Conservation (phyloP, 306 rosid species). For the Styphnolobium japonicum region DNA sequence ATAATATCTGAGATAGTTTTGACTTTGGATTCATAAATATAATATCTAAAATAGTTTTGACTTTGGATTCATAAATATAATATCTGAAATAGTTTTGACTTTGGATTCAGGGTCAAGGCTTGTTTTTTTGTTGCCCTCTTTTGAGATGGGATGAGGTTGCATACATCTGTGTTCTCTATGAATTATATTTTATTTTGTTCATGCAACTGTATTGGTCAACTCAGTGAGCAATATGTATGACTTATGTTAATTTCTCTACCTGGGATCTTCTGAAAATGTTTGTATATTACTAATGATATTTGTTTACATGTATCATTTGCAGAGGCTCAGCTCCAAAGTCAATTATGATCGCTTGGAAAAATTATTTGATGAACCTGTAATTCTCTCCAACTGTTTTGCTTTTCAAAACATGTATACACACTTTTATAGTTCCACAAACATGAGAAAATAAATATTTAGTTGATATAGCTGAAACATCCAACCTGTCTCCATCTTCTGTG, state of each 20-base stretch:
- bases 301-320: slow-evolving; percentile 33
- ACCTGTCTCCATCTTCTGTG: neutral
- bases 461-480: neutral
- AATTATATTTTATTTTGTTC: neutral
- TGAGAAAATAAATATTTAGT: neutral
- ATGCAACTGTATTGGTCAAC: neutral
- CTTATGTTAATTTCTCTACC: neutral
- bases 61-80: too few relatives aligned
- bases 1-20: neutral
- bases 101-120: neutral
- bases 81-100: neutral
- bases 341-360: slow-evolving; percentile 53
- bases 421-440: neutral
- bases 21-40: neutral
- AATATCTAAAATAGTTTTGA: too few relatives aligned
- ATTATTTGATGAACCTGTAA: slow-evolving; percentile 49
- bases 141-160: neutral
- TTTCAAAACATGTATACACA: neutral
- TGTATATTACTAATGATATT: neutral
- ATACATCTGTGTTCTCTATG: neutral
- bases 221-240: neutral
- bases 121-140: neutral
- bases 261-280: neutral
- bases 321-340: slow-evolving; percentile 69
- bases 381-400: slow-evolving; percentile 25